A percentile compares a stretch with the other conserved stretches of the same genome.
phyloP scores from a whole-genome alignment of 345 rosid species.

The Eucalyptus cloeziana region DNA sequence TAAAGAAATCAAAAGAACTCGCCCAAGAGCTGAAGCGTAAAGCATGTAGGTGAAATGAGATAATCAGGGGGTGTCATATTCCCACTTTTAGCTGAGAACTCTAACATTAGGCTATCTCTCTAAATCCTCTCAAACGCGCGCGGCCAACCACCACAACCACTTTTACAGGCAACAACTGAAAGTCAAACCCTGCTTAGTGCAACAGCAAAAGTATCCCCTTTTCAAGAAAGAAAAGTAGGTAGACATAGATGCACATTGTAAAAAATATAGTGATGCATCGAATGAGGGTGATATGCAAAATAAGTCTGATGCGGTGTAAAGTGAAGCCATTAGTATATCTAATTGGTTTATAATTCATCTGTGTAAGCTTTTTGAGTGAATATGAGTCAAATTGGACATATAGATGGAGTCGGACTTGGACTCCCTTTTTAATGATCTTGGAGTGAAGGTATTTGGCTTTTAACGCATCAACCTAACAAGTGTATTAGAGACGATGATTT shows the following conservation, averaged over 20 bases:
- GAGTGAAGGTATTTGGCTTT: accelerated
- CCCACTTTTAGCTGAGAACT: background rate
- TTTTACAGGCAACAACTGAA: background rate
- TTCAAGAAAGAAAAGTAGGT: background rate
- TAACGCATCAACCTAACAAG: background rate
- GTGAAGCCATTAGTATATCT: background rate
- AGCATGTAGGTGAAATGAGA: background rate
- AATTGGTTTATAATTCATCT: background rate
- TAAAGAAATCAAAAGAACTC: background rate
- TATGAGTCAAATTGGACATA: background rate
- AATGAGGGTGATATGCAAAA: background rate
- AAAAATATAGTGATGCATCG: background rate
- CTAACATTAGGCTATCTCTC: background rate
- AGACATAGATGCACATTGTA: background rate
- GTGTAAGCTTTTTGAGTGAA: background rate
- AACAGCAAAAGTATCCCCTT: background rate
- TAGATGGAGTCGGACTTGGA: background rate
- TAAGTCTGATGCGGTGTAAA: background rate
- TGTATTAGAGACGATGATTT: background rate
- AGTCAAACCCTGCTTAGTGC: background rate
- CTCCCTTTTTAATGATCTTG: background rate
- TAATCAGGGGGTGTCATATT: background rate
- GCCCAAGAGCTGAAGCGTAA: background rate
- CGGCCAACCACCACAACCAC: background rate
- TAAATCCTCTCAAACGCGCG: background rate